A percentile compares a stretch with the other conserved stretches of the same genome.
Evolutionary conservation across 208 protist species (phyloP).

Genomic region (Leishmania major): DNA sequence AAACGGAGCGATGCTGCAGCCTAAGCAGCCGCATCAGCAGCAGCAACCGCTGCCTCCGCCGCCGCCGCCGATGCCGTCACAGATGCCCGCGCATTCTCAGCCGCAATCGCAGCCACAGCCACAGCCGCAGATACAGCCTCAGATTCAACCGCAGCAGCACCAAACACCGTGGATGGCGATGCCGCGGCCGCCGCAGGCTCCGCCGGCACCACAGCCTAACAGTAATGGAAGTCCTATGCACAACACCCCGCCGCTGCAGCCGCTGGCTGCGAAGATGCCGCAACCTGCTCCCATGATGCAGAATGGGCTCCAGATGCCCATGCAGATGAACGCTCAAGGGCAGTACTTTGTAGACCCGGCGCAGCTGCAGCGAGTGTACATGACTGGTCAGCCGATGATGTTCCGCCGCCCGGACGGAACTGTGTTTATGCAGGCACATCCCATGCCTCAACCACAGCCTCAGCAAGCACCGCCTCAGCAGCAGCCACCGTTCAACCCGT

Average conservation of each 20-base stretch:
- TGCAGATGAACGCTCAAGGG: conserved; percentile 38
- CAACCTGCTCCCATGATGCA: conserved; percentile 21
- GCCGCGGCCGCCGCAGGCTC: conserved; percentile 26
- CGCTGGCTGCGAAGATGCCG: conserved; percentile 14
- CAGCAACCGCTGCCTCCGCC: conserved; percentile 6
- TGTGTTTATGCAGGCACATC: conserved; percentile 35
- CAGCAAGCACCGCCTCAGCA: conserved; percentile 13
- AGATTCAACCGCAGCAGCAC: conserved; percentile 19
- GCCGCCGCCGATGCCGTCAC: conserved; percentile 17
- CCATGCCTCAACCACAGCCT: conserved; percentile 17
- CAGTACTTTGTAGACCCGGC: conserved; percentile 29
- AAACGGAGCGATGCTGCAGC: conserved; percentile 13
- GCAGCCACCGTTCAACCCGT: conserved; percentile 33
- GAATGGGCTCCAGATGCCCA: conserved; percentile 17
- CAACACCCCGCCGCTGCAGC: conserved; percentile 30
- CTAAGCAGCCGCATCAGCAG: conserved; percentile 13
- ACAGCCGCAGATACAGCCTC: conserved; percentile 12
- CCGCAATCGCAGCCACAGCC: background rate
- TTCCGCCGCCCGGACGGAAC: conserved; percentile 33
- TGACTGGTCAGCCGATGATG: conserved; percentile 28
- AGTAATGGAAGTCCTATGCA: conserved; percentile 12
- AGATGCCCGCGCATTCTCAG: conserved; percentile 4
- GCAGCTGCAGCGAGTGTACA: conserved; percentile 33
- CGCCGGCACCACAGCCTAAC: conserved; percentile 22
- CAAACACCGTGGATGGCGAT: conserved; percentile 32